phyloP scores from a whole-genome alignment of 176 grass and related monocot species.

The Rhynchospora breviuscula region DNA sequence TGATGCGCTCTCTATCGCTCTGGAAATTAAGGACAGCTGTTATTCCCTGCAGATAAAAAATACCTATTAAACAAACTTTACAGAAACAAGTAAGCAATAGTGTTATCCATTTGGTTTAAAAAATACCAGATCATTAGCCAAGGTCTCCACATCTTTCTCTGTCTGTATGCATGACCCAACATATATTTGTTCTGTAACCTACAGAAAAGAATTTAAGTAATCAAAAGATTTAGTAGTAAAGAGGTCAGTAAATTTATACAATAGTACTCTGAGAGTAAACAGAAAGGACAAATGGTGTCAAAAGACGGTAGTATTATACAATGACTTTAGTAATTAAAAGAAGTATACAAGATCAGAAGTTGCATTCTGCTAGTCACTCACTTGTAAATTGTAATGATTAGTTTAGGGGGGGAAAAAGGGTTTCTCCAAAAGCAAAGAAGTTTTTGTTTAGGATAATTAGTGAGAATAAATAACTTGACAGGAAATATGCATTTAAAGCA shows the following conservation, averaged over 20 bases:
- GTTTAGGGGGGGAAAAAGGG: neutral
- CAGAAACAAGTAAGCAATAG: neutral
- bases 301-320: neutral
- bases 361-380: neutral
- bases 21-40: slow-evolving; percentile 95
- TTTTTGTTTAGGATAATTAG: neutral
- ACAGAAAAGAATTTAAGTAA: slow-evolving; percentile 19
- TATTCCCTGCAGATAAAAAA: slow-evolving; percentile 56
- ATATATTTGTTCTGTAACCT: slow-evolving; percentile 96
- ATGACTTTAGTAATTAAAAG: neutral
- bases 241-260: neutral
- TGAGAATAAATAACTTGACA: neutral
- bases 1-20: slow-evolving; percentile 81
- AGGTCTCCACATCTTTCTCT: slow-evolving; percentile 73
- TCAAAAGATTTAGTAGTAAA: neutral
- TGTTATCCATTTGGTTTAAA: neutral
- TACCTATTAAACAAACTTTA: neutral
- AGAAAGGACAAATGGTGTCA: neutral
- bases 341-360: neutral
- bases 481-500: neutral
- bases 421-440: neutral
- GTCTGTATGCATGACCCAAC: slow-evolving; percentile 98
- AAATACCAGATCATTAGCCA: slow-evolving; percentile 77
- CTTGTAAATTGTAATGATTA: neutral
- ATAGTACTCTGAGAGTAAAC: neutral